These are phyloP conservation scores for Jamesozyma rosinii DNA, from an alignment of 805 yeast genomes.

Conservation along the genomic window DNA sequence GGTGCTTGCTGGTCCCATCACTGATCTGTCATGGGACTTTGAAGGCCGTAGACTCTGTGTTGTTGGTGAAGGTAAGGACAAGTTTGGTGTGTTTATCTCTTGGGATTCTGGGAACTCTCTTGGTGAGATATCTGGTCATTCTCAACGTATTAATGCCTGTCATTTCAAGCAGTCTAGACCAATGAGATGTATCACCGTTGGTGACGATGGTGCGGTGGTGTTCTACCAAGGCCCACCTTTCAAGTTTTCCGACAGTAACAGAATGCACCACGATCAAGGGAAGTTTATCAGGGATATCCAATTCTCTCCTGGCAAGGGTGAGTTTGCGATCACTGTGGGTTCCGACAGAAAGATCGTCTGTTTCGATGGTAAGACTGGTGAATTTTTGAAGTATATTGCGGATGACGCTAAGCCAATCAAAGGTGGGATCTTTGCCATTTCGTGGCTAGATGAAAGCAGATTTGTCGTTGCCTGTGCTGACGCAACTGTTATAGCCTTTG, in stretches of 20 bases:
- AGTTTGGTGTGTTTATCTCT: conserved; percentile 85
- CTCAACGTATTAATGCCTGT: conserved; percentile 74
- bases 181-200: conserved; percentile 83
- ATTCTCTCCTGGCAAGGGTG: conserved; percentile 69
- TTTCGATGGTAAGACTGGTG: conserved; percentile 86
- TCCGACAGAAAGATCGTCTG: conserved; percentile 69
- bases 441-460: conserved; percentile 47
- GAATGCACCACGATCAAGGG: conserved; percentile 54
- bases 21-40: conserved; percentile 84
- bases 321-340: conserved; percentile 64
- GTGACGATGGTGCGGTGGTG: conserved; percentile 80
- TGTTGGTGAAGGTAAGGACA: conserved; percentile 88
- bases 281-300: conserved; percentile 74
- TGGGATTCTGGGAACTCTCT: conserved; percentile 95
- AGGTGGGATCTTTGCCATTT: conserved; percentile 73
- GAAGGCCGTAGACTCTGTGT: conserved; percentile 82
- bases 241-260: conserved; percentile 63
- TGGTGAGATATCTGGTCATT: conserved; percentile 92
- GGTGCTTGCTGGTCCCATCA: conserved; percentile 71
- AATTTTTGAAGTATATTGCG: conserved; percentile 43
- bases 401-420: conserved; percentile 40
- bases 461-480: conserved; percentile 86
- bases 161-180: conserved; percentile 82
- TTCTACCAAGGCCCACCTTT: conserved; percentile 91
- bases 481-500: conserved; percentile 60